Percentiles rank a stretch among this genome's conserved stretches.
These are phyloP conservation scores for Aspergillus mulundensis DNA, from an alignment of 495 filamentous ascomycete genomes.

Conservation along the genomic window DNA sequence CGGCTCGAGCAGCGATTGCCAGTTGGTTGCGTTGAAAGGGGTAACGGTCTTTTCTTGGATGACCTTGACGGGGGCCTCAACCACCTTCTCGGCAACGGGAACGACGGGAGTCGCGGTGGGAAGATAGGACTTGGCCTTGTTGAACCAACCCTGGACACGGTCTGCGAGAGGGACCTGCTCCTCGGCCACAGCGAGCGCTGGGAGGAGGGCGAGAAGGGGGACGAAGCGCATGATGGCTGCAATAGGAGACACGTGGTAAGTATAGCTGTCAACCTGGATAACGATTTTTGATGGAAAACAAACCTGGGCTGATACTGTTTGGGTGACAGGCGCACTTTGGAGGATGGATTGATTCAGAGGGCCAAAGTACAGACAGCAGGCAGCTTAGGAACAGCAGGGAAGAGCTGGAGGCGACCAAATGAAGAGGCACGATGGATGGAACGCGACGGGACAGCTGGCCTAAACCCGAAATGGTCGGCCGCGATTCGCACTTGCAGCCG, in stretches of 20 bases:
- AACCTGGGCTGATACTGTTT: constrained; percentile 20
- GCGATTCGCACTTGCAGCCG: constrained; percentile 1
- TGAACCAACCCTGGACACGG: constrained; percentile 61
- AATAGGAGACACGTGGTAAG: constrained; percentile 11
- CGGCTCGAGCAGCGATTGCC: constrained; percentile 63
- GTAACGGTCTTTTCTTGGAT: constrained; percentile 53
- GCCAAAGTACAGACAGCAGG: constrained; percentile 28
- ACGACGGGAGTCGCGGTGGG: constrained; percentile 48
- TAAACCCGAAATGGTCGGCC: constrained; percentile 18
- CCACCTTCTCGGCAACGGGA: constrained; percentile 47
- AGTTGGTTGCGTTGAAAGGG: constrained; percentile 66
- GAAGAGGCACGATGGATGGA: constrained; percentile 24
- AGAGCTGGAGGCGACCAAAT: constrained; percentile 19
- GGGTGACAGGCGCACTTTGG: constrained; percentile 21
- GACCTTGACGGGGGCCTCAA: constrained; percentile 50
- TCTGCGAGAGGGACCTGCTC: constrained; percentile 69
- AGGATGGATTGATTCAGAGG: constrained; percentile 10
- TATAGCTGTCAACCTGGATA: neutral
- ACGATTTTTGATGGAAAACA: constrained; percentile 6
- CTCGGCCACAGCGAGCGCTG: constrained; percentile 67
- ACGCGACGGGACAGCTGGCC: constrained; percentile 21
- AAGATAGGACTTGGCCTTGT: constrained; percentile 57
- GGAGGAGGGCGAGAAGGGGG: constrained; percentile 58
- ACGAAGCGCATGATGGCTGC: constrained; percentile 62
- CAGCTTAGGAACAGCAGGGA: constrained; percentile 19